phyloP scores from a whole-genome alignment of 2,329 filamentous ascomycete species.

The Fusarium stilboides region DNA sequence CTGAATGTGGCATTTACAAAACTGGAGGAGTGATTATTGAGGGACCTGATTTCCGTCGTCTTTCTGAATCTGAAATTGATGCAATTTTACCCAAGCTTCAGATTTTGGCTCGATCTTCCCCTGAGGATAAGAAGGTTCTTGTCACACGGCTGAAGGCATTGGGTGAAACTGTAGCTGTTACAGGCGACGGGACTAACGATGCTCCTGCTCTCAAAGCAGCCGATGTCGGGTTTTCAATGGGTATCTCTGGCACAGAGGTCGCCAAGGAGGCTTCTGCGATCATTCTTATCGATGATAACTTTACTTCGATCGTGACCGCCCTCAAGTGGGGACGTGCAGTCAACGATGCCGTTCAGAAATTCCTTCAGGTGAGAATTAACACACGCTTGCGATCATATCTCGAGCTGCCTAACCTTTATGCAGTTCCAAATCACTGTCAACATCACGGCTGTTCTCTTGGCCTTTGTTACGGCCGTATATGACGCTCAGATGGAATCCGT shows the following conservation, averaged over 20 bases:
- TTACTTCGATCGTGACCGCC: constrained; percentile 86
- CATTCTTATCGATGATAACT: constrained; percentile 90
- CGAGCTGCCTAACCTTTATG: too few species aligned
- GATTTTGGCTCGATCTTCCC: constrained; percentile 80
- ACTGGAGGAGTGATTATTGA: constrained; percentile 80
- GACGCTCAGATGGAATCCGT: constrained; percentile 79
- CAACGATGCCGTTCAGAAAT: constrained; percentile 83
- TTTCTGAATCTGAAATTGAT: constrained; percentile 75
- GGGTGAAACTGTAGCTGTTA: constrained; percentile 85
- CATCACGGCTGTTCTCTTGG: constrained; percentile 88
- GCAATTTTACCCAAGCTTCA: constrained; percentile 77
- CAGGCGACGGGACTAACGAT: constrained; percentile 87
- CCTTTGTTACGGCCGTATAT: constrained; percentile 87
- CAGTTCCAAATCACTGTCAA: constrained; percentile 86
- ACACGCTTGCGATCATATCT: too few species aligned
- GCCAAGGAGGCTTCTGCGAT: constrained; percentile 88
- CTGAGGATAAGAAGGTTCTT: constrained; percentile 81
- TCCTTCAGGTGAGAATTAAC: constrained; percentile 64
- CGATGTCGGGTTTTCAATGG: constrained; percentile 90
- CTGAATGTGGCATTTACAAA: constrained; percentile 82
- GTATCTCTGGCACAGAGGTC: constrained; percentile 85
- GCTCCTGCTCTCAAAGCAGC: constrained; percentile 84
- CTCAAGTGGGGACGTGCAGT: constrained; percentile 84
- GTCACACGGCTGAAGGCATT: constrained; percentile 79
- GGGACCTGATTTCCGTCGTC: constrained; percentile 81